phyloP scores from a whole-genome alignment of 768 basidiomycete genomes.

The Tulasnella sp. region DNA sequence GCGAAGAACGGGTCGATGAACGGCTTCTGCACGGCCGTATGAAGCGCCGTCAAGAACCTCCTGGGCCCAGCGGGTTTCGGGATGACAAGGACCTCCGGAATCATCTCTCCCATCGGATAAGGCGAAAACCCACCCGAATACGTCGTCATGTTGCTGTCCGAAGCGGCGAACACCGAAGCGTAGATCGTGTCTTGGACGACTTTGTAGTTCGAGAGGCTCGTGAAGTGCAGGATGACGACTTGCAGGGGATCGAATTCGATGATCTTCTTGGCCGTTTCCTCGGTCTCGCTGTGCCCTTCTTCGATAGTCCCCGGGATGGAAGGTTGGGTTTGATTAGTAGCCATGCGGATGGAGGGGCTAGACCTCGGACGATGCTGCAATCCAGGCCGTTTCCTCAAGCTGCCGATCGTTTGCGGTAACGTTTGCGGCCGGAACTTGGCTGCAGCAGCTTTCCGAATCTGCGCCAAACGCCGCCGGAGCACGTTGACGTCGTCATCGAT shows the following conservation, averaged over 20 bases:
- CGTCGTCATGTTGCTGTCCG: conserved; percentile 34
- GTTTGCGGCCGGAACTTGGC: conserved; percentile 32
- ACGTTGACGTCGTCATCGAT: conserved; percentile 89
- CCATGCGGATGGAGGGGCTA: conserved; percentile 68
- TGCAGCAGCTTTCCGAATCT: conserved; percentile 55
- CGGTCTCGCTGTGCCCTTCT: conserved; percentile 1
- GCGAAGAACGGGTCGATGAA: conserved; percentile 84
- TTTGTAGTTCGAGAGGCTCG: conserved; percentile 86
- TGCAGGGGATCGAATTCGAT: conserved; percentile 33
- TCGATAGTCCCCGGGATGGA: conserved; percentile 6
- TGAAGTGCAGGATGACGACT: conserved; percentile 80
- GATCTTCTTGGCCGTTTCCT: neutral
- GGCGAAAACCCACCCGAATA: neutral
- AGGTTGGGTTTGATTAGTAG: conserved; percentile 20
- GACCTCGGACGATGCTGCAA: conserved; percentile 75
- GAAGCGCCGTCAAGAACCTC: conserved; percentile 84
- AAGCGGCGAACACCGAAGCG: conserved; percentile 48
- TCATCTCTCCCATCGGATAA: conserved; percentile 31
- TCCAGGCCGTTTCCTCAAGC: conserved; percentile 57
- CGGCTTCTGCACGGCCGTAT: conserved; percentile 84
- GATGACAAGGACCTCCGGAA: conserved; percentile 92
- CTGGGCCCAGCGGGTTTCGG: conserved; percentile 97
- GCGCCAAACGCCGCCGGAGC: conserved; percentile 68
- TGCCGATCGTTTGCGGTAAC: conserved; percentile 41
- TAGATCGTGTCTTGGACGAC: conserved; percentile 80